These are phyloP conservation scores for Kodamaea sp. DNA, from an alignment of 1,139 yeast species.

Conservation along the genomic window DNA sequence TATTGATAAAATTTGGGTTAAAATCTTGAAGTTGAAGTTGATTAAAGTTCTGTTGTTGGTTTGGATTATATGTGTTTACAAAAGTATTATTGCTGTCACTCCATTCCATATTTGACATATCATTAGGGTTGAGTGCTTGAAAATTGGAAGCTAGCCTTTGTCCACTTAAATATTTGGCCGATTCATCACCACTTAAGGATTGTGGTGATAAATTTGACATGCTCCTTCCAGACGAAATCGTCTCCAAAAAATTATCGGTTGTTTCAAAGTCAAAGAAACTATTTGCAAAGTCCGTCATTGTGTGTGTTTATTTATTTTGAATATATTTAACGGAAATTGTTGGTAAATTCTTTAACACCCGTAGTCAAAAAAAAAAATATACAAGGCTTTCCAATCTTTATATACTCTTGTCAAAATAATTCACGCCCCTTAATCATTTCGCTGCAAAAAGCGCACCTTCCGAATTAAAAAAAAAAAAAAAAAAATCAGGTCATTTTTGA, in stretches of 20 bases:
- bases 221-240: conserved; percentile 23
- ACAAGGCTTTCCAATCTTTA: too few relatives aligned
- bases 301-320: background rate
- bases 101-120: conserved; percentile 5
- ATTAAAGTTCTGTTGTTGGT: background rate
- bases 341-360: too few relatives aligned
- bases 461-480: background rate
- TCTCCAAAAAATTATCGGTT: conserved; percentile 34
- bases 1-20: too few relatives aligned
- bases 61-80: background rate
- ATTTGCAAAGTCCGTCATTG: conserved; percentile 18
- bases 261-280: conserved; percentile 30
- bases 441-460: too few relatives aligned
- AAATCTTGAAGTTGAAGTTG: too few relatives aligned
- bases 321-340: too few relatives aligned
- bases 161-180: conserved; percentile 5
- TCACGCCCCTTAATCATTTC: too few relatives aligned
- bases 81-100: conserved; percentile 1
- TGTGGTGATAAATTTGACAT: conserved; percentile 18
- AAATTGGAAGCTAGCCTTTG: conserved; percentile 1
- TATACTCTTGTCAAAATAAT: too few relatives aligned
- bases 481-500: conserved; percentile 13
- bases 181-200: conserved; percentile 16
- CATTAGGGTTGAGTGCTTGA: background rate
- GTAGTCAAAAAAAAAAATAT: too few relatives aligned